phyloP scores from a whole-genome alignment of 768 basidiomycete species.

The Auriscalpium orientale region DNA sequence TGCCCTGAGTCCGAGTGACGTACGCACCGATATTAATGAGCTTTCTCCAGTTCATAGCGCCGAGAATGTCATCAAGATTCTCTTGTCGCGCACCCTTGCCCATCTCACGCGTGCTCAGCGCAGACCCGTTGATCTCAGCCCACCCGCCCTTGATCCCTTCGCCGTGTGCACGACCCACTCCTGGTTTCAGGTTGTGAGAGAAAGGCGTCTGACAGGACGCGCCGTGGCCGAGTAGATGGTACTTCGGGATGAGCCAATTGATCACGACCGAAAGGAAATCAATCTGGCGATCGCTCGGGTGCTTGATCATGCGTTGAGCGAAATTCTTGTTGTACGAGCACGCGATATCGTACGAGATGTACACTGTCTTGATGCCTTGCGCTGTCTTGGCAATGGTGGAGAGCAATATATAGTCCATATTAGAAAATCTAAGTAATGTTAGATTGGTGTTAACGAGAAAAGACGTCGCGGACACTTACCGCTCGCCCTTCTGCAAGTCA shows the following conservation, averaged over 20 bases:
- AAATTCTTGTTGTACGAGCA: constrained; percentile 2
- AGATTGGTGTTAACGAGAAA: background rate
- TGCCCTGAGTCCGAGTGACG: background rate
- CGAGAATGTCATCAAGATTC: constrained; percentile 5
- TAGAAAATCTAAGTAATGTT: constrained; percentile 13
- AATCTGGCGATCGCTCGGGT: background rate
- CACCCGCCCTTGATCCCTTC: constrained; percentile 16
- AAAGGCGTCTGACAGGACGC: constrained; percentile 6
- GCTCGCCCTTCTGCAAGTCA: background rate
- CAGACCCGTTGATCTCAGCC: constrained; percentile 8
- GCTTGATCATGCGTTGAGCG: background rate
- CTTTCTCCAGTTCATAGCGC: constrained; percentile 12
- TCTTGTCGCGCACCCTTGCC: constrained; percentile 5
- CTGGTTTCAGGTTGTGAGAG: background rate
- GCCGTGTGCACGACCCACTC: background rate
- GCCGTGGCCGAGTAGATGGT: constrained; percentile 14
- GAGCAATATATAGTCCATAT: constrained; percentile 18
- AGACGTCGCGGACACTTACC: background rate
- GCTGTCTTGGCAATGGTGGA: background rate
- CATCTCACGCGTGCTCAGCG: constrained; percentile 12
- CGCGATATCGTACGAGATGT: constrained; percentile 1
- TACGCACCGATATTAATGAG: background rate
- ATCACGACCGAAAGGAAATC: background rate
- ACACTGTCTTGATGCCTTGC: background rate
- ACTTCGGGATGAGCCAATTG: background rate